These are phyloP conservation scores for Alternaria incomplexa DNA, from an alignment of 2,329 filamentous ascomycete species.

Conservation along the genomic window DNA sequence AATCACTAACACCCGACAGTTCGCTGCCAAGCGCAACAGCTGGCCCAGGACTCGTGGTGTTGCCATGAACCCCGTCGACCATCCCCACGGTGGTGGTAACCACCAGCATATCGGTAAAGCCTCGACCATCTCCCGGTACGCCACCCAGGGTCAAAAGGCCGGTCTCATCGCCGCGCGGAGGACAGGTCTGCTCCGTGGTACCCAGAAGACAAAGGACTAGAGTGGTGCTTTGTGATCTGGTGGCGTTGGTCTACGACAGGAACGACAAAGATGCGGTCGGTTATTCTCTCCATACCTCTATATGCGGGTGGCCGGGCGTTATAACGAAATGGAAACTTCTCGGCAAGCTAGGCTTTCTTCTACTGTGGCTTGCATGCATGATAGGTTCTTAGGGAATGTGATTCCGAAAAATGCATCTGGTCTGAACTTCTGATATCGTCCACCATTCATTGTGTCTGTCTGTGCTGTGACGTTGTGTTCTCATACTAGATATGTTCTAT, in stretches of 20 bases:
- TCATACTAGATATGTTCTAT: background rate
- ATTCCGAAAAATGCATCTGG: slow-evolving; percentile 47
- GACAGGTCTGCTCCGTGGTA: slow-evolving; percentile 99
- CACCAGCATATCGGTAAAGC: slow-evolving; percentile 99
- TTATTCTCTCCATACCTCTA: slow-evolving; percentile 47
- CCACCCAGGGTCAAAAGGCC: slow-evolving; percentile 98
- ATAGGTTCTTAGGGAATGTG: slow-evolving; percentile 47
- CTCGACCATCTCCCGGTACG: slow-evolving; percentile 98
- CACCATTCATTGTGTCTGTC: background rate
- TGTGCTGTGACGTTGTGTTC: background rate
- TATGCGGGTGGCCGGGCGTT: slow-evolving; percentile 49
- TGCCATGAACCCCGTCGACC: slow-evolving; percentile 99
- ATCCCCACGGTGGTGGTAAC: slow-evolving; percentile 85
- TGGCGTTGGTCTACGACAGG: slow-evolving; percentile 33
- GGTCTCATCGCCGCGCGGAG: slow-evolving; percentile 99
- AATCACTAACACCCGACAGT: slow-evolving; percentile 55
- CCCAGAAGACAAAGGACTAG: slow-evolving; percentile 97
- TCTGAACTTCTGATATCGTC: slow-evolving; percentile 31
- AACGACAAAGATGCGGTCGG: slow-evolving; percentile 43
- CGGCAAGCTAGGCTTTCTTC: slow-evolving; percentile 38
- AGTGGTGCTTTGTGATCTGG: slow-evolving; percentile 33
- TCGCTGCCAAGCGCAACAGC: slow-evolving; percentile 99
- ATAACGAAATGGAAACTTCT: slow-evolving; percentile 41
- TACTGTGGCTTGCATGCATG: slow-evolving; percentile 41
- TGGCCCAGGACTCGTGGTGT: slow-evolving; percentile 99